Evolutionary conservation across 441 rosid genomes (phyloP).

Genomic region (Mallotus japonicus): DNA sequence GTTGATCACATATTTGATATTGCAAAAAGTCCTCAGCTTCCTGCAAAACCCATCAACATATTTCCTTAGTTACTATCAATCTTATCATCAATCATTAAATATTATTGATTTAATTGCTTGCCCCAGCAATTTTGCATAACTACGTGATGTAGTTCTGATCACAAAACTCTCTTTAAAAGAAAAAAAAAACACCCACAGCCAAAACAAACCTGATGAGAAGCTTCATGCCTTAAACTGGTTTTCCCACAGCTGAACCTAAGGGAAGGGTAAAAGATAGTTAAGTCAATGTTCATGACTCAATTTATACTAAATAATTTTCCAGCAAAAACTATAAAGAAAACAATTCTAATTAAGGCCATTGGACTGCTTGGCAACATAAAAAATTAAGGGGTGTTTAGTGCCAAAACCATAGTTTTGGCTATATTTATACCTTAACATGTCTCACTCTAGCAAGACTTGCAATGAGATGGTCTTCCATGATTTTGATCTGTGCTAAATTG

Average conservation of each 20-base stretch:
- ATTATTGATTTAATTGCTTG: too few relatives aligned
- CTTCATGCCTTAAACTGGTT: background rate
- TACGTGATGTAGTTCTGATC: too few relatives aligned
- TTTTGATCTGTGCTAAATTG: constrained; percentile 10
- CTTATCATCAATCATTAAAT: background rate
- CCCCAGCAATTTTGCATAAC: too few relatives aligned
- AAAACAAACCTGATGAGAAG: background rate
- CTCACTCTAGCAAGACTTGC: background rate
- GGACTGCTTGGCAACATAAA: background rate
- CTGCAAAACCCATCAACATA: background rate
- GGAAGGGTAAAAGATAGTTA: background rate
- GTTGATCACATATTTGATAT: background rate
- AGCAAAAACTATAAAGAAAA: background rate
- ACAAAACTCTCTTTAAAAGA: too few relatives aligned
- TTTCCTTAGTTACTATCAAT: background rate
- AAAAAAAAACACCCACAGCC: too few relatives aligned
- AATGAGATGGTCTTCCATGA: constrained; percentile 22
- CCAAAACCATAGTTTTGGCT: too few relatives aligned
- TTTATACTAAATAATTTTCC: background rate
- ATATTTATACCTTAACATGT: background rate
- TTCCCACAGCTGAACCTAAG: constrained; percentile 5
- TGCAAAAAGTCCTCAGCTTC: background rate
- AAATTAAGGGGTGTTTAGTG: too few relatives aligned
- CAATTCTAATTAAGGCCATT: background rate
- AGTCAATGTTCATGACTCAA: background rate